These are phyloP conservation scores for Neonectria ditissima DNA, from an alignment of 2,329 filamentous ascomycete genomes.

Conservation along the genomic window DNA sequence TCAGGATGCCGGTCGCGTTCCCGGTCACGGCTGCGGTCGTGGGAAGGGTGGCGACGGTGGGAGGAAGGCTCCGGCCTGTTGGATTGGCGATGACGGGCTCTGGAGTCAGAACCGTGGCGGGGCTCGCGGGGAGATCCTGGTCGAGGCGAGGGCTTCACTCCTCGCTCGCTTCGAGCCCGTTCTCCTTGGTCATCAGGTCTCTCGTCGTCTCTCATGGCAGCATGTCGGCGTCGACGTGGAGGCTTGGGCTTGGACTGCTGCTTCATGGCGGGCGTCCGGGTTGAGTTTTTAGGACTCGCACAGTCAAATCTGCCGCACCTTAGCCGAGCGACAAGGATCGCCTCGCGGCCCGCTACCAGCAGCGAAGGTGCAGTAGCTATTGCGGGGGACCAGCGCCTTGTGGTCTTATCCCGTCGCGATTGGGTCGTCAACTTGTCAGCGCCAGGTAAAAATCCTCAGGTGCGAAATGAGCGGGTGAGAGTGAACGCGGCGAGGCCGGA, in stretches of 20 bases:
- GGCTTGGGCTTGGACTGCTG: slow-evolving; percentile 47
- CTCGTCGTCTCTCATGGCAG: slow-evolving; percentile 56
- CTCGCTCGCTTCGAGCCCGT: slow-evolving; percentile 52
- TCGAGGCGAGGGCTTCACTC: slow-evolving; percentile 48
- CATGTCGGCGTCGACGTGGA: slow-evolving; percentile 53
- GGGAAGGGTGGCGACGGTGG: slow-evolving; percentile 53
- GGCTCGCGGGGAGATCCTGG: slow-evolving; percentile 47
- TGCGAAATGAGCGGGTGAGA: neutral
- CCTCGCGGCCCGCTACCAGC: slow-evolving; percentile 37
- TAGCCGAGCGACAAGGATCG: slow-evolving; percentile 48
- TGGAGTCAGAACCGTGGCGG: slow-evolving; percentile 46
- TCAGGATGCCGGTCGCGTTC: slow-evolving; percentile 45
- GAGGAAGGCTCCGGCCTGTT: slow-evolving; percentile 49
- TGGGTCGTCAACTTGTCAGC: slow-evolving; percentile 10
- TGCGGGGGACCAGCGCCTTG: slow-evolving; percentile 22
- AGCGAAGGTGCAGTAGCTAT: slow-evolving; percentile 32
- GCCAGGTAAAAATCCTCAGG: neutral
- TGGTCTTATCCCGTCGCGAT: slow-evolving; percentile 9
- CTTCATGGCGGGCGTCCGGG: slow-evolving; percentile 46
- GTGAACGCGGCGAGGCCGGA: neutral
- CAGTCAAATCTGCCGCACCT: slow-evolving; percentile 53
- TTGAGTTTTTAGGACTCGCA: slow-evolving; percentile 55
- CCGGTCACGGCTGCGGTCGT: slow-evolving; percentile 53
- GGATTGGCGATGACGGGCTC: slow-evolving; percentile 50
- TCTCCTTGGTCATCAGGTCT: slow-evolving; percentile 53